These are phyloP conservation scores for Monosporascus sp. DNA, from an alignment of 2,329 filamentous ascomycete species.

Conservation along the genomic window DNA sequence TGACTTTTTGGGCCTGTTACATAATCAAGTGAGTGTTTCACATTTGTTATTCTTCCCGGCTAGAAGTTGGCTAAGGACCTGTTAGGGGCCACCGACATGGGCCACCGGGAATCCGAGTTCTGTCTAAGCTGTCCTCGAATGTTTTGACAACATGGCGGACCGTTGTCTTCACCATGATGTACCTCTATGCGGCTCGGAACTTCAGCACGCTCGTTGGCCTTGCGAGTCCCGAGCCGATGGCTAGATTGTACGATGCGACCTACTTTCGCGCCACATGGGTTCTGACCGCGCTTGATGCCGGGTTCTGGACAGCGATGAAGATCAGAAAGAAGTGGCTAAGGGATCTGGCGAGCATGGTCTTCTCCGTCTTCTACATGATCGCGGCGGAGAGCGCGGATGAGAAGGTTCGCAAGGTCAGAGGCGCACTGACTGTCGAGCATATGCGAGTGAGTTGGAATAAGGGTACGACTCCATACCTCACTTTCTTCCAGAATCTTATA, in stretches of 20 bases:
- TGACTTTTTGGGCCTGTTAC: conserved; percentile 88
- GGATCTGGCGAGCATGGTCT: conserved; percentile 76
- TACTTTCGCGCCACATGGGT: conserved; percentile 98
- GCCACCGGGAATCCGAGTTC: conserved; percentile 64
- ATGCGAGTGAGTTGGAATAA: conserved; percentile 95
- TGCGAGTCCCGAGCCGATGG: conserved; percentile 86
- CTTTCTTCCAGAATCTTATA: conserved; percentile 64
- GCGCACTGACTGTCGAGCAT: conserved; percentile 83
- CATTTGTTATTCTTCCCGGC: conserved; percentile 3
- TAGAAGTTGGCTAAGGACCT: conserved; percentile 5
- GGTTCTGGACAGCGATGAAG: conserved; percentile 98
- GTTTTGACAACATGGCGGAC: conserved; percentile 85
- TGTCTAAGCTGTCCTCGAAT: conserved; percentile 67
- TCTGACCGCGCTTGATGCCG: conserved; percentile 87
- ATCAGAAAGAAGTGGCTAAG: conserved; percentile 74
- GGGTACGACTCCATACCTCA: conserved; percentile 78
- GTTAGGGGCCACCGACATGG: conserved; percentile 81
- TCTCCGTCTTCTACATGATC: conserved; percentile 85
- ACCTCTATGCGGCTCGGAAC: conserved; percentile 86
- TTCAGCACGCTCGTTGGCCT: conserved; percentile 89
- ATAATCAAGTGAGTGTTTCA: conserved; percentile 58
- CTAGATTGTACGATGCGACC: conserved; percentile 85
- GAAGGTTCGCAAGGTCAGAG: conserved; percentile 87
- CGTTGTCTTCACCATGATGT: conserved; percentile 79
- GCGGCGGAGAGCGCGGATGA: conserved; percentile 93